Evolutionary conservation across 257 asterid species (phyloP).

Genomic region (Linaria vulgaris): DNA sequence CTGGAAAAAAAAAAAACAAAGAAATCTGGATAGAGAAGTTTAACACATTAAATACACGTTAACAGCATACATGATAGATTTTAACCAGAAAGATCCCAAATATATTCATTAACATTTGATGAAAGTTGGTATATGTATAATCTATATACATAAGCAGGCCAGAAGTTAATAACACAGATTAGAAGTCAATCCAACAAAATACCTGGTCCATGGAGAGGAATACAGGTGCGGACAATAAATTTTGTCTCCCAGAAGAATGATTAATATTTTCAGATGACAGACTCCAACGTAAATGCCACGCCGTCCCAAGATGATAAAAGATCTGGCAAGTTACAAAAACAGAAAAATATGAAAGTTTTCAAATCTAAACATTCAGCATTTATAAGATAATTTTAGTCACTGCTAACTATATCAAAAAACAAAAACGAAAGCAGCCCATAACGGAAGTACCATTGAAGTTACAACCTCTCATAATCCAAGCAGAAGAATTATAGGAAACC

Average conservation of each 20-base stretch:
- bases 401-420: constrained; percentile 1
- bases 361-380: constrained; percentile 14
- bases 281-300: constrained; percentile 88
- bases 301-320: constrained; percentile 88
- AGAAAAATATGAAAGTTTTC: constrained; percentile 12
- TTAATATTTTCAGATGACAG: constrained; percentile 39
- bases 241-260: constrained; percentile 41
- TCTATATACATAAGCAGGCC: constrained; percentile 11
- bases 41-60: constrained; percentile 12
- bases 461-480: constrained; percentile 12
- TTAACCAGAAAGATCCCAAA: constrained; percentile 16
- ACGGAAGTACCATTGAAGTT: constrained; percentile 20
- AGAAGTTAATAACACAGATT: constrained; percentile 9
- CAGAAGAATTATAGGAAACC: constrained; percentile 19
- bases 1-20: constrained; percentile 19
- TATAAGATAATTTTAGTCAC: constrained; percentile 16
- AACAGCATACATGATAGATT: constrained; percentile 16
- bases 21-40: constrained; percentile 15
- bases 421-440: constrained; percentile 10
- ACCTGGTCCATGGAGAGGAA: constrained; percentile 70
- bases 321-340: constrained; percentile 50
- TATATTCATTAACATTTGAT: constrained; percentile 4
- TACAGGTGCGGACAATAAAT: constrained; percentile 53
- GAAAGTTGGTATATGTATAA: constrained; percentile 7
- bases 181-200: constrained; percentile 28